A percentile compares a stretch with the other conserved stretches of the same genome.
phyloP scores from a whole-genome alignment of 1,284 basidiomycete species.

The Apiotrichum sp. region DNA sequence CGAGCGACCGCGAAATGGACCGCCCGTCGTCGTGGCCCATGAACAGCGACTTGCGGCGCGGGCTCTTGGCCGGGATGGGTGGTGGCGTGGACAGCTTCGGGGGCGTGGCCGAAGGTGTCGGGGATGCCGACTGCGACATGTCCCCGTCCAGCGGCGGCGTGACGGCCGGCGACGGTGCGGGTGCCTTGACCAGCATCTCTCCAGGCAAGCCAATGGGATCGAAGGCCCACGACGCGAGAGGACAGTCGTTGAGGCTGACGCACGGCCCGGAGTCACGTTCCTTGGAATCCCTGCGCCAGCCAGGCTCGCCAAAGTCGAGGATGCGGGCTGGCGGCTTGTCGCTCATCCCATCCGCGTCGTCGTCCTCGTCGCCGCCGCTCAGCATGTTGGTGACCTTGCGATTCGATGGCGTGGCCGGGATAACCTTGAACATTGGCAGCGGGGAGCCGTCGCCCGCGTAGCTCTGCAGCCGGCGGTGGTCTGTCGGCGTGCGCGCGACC shows the following conservation, averaged over 20 bases:
- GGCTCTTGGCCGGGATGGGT: conserved; percentile 6
- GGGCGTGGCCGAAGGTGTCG: no score
- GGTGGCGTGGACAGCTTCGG: not conserved
- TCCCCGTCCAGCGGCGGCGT: no score
- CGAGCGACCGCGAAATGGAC: conserved; percentile 17
- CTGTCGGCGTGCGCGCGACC: not conserved
- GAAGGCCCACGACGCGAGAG: no score
- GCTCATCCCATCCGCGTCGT: conserved; percentile 1
- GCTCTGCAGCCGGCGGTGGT: not conserved
- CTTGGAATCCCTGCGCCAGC: not conserved
- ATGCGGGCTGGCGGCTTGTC: not conserved
- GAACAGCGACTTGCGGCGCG: conserved; percentile 10
- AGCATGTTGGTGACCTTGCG: conserved; percentile 16
- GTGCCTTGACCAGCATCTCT: no score
- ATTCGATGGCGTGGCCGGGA: conserved; percentile 41
- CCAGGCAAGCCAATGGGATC: no score
- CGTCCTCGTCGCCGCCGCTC: conserved; percentile 22
- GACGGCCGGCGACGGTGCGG: no score
- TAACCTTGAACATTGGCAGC: conserved; percentile 40
- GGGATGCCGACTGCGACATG: no score
- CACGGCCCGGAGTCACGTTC: no score
- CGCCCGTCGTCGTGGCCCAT: conserved; percentile 14
- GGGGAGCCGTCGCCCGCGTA: not conserved
- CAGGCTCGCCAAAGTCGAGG: not conserved
- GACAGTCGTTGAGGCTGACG: not conserved